Conservation (phyloP, 164 flowering plant species). For the Liriodendron chinense region DNA sequence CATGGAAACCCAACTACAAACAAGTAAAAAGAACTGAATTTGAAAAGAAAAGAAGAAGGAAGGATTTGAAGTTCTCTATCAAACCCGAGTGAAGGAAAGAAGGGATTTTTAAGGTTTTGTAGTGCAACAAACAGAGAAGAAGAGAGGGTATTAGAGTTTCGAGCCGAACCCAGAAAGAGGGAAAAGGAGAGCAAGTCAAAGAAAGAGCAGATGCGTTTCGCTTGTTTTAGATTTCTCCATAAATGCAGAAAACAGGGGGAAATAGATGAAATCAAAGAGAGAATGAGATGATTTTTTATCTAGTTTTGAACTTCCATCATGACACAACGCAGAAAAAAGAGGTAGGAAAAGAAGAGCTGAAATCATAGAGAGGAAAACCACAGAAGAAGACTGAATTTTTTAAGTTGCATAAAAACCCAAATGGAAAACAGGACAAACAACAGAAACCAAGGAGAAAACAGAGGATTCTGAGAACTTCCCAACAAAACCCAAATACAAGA, state of each 20-base stretch:
- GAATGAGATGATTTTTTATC: background rate
- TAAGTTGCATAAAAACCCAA: slow-evolving; percentile 1
- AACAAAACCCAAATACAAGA: background rate
- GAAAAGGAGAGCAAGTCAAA: background rate
- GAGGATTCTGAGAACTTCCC: background rate
- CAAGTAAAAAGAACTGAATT: background rate
- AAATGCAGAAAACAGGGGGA: background rate
- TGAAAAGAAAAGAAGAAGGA: background rate
- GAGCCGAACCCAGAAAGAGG: background rate
- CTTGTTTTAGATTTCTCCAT: background rate
- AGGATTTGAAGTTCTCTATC: background rate
- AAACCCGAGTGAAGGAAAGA: background rate
- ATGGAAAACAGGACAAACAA: background rate
- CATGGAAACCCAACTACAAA: slow-evolving; percentile 17
- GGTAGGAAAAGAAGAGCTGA: background rate
- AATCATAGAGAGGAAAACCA: background rate
- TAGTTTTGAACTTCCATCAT: background rate
- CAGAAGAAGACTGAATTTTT: background rate
- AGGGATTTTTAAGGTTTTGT: too few relatives aligned
- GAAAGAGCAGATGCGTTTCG: background rate
- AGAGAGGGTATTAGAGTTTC: background rate
- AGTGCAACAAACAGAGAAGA: too few relatives aligned
- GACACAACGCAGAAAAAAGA: background rate
- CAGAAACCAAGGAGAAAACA: background rate
- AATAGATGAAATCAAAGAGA: background rate